These are phyloP conservation scores for Wickerhamiella cacticola DNA, from an alignment of 805 yeast species.

Conservation along the genomic window DNA sequence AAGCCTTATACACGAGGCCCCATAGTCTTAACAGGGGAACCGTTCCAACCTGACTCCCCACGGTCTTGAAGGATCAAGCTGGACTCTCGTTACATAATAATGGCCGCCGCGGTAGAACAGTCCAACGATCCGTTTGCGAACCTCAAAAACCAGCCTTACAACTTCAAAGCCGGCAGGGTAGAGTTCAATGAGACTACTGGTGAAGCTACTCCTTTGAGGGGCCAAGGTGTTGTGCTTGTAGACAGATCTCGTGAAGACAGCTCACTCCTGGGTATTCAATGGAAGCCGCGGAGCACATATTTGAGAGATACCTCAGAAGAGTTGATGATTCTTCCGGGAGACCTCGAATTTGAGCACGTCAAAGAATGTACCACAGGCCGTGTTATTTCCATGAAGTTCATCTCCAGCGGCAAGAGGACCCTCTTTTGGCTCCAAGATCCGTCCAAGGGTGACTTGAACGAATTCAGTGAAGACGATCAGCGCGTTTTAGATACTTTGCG, in stretches of 20 bases:
- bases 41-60: no score
- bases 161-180: constrained; percentile 74
- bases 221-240: constrained; percentile 54
- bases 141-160: constrained; percentile 5
- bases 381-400: constrained; percentile 55
- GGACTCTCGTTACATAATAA: not conserved
- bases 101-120: constrained; percentile 1
- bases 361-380: constrained; percentile 64
- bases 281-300: constrained; percentile 51
- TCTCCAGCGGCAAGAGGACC: constrained; percentile 46
- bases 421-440: constrained; percentile 65
- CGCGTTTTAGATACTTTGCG: constrained; percentile 38
- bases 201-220: constrained; percentile 55
- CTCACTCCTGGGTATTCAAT: constrained; percentile 53
- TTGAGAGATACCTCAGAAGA: constrained; percentile 29
- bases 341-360: constrained; percentile 64
- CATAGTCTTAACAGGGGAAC: no score
- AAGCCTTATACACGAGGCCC: no score
- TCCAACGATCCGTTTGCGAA: not conserved
- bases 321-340: constrained; percentile 70
- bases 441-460: constrained; percentile 42
- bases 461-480: constrained; percentile 48
- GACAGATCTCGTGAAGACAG: constrained; percentile 58
- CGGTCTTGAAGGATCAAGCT: no score
- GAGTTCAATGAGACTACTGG: constrained; percentile 46